Percentiles rank a stretch among this genome's conserved stretches.
phyloP scores from a whole-genome alignment of 163 green algal genomes.

The Volvox carteri region DNA sequence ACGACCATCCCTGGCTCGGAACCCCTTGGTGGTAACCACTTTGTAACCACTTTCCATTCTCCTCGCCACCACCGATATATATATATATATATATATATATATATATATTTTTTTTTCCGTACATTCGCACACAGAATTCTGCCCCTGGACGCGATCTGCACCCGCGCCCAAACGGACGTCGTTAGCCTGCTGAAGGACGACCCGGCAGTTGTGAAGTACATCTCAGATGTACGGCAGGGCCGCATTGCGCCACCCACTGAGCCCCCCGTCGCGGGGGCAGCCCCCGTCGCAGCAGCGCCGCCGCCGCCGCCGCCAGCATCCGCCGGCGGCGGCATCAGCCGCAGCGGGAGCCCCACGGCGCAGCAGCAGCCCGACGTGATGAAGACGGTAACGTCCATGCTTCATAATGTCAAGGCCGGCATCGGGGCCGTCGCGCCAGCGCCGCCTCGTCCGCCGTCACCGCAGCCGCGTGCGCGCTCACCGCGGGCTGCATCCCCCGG shows the following conservation, averaged over 20 bases:
- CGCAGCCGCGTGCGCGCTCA: background rate
- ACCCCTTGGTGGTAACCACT: no score
- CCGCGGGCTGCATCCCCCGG: background rate
- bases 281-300: background rate
- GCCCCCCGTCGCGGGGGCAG: background rate
- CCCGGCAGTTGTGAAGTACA: background rate
- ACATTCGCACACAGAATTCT: slow-evolving; percentile 58
- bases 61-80: background rate
- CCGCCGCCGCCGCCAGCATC: background rate
- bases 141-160: slow-evolving; percentile 67
- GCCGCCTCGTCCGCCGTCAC: slow-evolving; percentile 14
- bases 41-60: no score
- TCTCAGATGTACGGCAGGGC: slow-evolving; percentile 29
- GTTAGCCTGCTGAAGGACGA: slow-evolving; percentile 54
- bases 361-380: slow-evolving; percentile 4
- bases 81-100: no score
- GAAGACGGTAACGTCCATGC: background rate
- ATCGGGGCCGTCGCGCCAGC: slow-evolving; percentile 37
- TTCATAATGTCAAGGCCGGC: slow-evolving; percentile 25
- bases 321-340: background rate
- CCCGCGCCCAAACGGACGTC: slow-evolving; percentile 56
- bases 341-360: slow-evolving; percentile 1
- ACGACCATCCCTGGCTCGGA: no score
- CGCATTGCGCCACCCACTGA: background rate
- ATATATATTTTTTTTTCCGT: no score